Evolutionary conservation across 1,284 basidiomycete species (phyloP).

Genomic region (Anthracocystis panici-leucophaei): DNA sequence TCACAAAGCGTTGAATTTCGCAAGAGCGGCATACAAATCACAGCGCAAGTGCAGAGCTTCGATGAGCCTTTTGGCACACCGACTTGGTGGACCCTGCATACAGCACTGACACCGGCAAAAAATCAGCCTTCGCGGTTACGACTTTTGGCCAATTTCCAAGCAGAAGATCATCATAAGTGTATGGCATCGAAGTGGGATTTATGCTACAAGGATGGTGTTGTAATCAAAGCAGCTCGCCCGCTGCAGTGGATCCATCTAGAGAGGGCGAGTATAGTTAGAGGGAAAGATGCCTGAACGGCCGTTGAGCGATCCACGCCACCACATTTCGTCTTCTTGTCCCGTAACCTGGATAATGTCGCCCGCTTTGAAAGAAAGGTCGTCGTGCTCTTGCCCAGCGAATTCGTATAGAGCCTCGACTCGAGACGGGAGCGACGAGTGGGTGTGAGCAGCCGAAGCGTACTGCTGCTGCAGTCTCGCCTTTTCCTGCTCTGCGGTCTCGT

Average conservation of each 20-base stretch:
- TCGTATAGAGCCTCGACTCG: slow-evolving; percentile 39
- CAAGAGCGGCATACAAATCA: background rate
- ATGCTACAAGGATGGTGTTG: background rate
- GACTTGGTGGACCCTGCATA: slow-evolving; percentile 6
- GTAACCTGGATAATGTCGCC: slow-evolving; percentile 46
- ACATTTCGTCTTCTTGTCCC: slow-evolving; percentile 46
- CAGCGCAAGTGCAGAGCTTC: background rate
- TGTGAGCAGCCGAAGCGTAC: slow-evolving; percentile 11
- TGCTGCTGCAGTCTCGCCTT: slow-evolving; percentile 45
- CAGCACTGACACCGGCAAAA: background rate
- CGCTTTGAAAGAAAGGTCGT: slow-evolving; percentile 29
- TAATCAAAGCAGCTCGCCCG: background rate
- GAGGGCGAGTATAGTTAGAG: slow-evolving; percentile 21
- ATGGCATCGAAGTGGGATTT: slow-evolving; percentile 5
- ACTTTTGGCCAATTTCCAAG: too few species aligned
- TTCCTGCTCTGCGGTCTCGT: slow-evolving; percentile 43
- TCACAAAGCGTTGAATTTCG: slow-evolving; percentile 9
- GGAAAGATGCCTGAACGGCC: slow-evolving; percentile 47
- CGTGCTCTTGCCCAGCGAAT: slow-evolving; percentile 35
- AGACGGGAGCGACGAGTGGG: slow-evolving; percentile 11
- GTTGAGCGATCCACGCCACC: slow-evolving; percentile 37
- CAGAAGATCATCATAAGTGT: too few species aligned
- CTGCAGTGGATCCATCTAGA: slow-evolving; percentile 8
- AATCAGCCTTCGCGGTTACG: background rate
- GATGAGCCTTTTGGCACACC: slow-evolving; percentile 23